Evolutionary conservation across 2,329 filamentous ascomycete species (phyloP), one percentile per base, ranked within the genome.

Genomic region (Paecilomyces sp.): DNA sequence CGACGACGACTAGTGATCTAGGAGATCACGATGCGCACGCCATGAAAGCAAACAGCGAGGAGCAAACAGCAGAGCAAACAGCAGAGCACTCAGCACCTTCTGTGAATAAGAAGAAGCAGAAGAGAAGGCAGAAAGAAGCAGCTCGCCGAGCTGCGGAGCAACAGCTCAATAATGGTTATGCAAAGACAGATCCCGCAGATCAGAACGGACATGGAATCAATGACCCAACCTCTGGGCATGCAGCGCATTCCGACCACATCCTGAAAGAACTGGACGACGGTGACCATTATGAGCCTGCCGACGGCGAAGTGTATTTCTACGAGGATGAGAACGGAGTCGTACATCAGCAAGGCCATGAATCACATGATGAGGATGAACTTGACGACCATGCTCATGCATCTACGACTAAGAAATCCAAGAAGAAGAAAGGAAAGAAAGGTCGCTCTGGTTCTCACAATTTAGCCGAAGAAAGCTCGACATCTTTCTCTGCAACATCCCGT

Each of bases 61-160:
- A 56, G 3, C 58, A 64, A 9, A 54, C 58, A 9, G 28, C 62
- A 58, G 55, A 56, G 3, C 58, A 64, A 9, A 54, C 58, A 9
- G 28, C 62, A 58, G 67, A 68, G 50, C 41, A 59, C 15, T 65
- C 66, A 55, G 77, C 80, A 53, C 80, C 79, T 53, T 70, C 81
- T 8, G 88, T 92, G 57, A 97, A 96, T 77, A 87, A 90, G 71
- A 97, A 97, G 82, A 97, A 97, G 81, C 90, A 94, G 75, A 97
- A 96, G 81, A 86, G 92, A 66, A 85, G 92, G 65, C 88, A 90
- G 71, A 97, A 97, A 74, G 81, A 85, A 76, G 89, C 89, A 34
- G 89, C 90, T 33, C 88, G 88, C 62, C 85, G 88, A 70, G 84
- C 84, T 31, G 85, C 82, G 53, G 81, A 81, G 33, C 79, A 79